Percentiles rank a stretch among this genome's conserved stretches.
Conservation (phyloP, 768 basidiomycete species). For the Mycena metata region DNA sequence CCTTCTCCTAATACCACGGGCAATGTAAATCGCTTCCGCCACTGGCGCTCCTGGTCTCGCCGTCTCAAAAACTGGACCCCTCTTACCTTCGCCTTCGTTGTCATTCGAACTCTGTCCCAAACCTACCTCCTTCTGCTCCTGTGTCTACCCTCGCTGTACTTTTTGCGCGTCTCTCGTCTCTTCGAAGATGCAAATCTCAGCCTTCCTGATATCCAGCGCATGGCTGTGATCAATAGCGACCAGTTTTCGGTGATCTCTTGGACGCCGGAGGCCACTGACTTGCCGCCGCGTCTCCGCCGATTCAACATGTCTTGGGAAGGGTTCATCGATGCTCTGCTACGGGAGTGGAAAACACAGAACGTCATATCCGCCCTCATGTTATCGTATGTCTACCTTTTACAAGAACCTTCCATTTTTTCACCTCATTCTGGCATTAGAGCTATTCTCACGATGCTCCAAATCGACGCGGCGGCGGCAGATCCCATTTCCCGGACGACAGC, state of each 20-base stretch:
- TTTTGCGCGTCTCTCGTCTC: slow-evolving; percentile 62
- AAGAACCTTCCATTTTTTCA: background rate
- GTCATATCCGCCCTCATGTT: slow-evolving; percentile 63
- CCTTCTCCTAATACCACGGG: too few species aligned
- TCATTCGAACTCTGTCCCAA: too few species aligned
- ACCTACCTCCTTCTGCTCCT: slow-evolving; percentile 20
- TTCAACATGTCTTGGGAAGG: slow-evolving; percentile 70
- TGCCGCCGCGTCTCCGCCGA: slow-evolving; percentile 60
- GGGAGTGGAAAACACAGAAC: slow-evolving; percentile 71
- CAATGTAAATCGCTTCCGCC: too few species aligned
- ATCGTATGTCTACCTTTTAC: slow-evolving; percentile 21
- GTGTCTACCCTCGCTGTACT: slow-evolving; percentile 39
- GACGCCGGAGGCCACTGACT: slow-evolving; percentile 41
- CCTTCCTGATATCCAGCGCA: slow-evolving; percentile 57
- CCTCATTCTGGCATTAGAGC: slow-evolving; percentile 39
- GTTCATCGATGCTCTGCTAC: slow-evolving; percentile 65
- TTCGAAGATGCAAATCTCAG: slow-evolving; percentile 69
- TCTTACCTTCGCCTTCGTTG: too few species aligned
- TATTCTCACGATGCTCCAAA: slow-evolving; percentile 53
- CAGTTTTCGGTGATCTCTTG: background rate
- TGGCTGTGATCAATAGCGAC: slow-evolving; percentile 25
- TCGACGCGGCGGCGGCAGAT: slow-evolving; percentile 58
- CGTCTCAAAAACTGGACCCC: too few species aligned
- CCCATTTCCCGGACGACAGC: slow-evolving; percentile 70
- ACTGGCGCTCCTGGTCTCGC: too few species aligned